A percentile compares a stretch with the other conserved stretches of the same genome.
Conservation (phyloP, 768 basidiomycete species). For the Lactarius tabidus region DNA sequence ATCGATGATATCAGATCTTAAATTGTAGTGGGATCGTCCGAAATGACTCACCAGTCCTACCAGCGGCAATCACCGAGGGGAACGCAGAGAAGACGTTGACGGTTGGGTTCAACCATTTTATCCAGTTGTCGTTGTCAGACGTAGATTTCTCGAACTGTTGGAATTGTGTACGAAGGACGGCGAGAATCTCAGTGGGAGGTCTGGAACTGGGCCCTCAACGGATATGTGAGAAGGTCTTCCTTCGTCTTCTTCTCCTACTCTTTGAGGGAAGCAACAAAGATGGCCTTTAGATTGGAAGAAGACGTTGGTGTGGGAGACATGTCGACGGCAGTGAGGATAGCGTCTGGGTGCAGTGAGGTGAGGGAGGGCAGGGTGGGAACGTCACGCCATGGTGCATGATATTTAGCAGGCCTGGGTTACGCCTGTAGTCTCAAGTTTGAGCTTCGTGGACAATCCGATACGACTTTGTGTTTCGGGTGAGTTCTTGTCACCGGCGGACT, state of each 20-base stretch:
- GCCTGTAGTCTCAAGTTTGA: too few species aligned
- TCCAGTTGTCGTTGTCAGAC: not conserved
- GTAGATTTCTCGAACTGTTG: not conserved
- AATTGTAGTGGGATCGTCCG: not conserved
- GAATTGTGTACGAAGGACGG: not conserved
- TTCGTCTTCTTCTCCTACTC: not conserved
- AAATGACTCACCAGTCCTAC: not conserved
- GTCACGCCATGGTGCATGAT: too few species aligned
- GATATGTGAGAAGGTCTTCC: not conserved
- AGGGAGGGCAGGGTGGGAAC: too few species aligned
- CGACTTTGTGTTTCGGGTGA: too few species aligned
- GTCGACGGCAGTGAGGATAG: too few species aligned
- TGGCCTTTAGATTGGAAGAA: not conserved
- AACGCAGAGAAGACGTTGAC: not conserved
- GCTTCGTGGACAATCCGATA: too few species aligned
- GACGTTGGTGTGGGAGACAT: not conserved
- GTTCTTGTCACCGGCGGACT: too few species aligned
- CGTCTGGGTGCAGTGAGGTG: too few species aligned
- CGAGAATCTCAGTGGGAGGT: not conserved
- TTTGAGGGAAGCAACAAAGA: too few species aligned
- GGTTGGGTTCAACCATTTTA: not conserved
- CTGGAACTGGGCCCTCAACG: not conserved
- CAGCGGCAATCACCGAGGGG: not conserved
- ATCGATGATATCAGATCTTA: not conserved
- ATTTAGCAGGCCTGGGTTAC: too few species aligned